Base-by-base conservation (phyloP, 306 rosid genomes). In the Sicyos baderoa region DNA sequence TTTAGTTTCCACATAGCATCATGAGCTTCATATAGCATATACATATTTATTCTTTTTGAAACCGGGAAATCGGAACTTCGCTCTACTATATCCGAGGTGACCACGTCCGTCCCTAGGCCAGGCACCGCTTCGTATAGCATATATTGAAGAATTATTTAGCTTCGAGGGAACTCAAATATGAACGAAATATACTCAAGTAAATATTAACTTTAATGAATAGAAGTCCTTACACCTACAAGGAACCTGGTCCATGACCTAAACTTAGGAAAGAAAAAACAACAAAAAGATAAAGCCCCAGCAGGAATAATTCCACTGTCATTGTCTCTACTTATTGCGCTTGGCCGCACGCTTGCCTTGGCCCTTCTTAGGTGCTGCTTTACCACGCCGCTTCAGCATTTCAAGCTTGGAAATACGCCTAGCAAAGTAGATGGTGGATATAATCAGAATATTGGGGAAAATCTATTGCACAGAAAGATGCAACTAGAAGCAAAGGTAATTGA, bases 341-440 rank as follows among this genome's bases (percentile, higher is more conserved):
- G 87, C 81, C 58, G 94, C 95, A 72, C 95, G 94, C 85, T 70
- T 85, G 73, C 97, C 97, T 37, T 88, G 88, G 64, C 96, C 96
- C 83, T 91, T 91, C 89, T 88, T 86, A n/a, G 94, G 96, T 40
- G 96, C 85, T 72, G 96, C 96, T 76, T 91, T 91, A 42, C 97
- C 94, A 21, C 97, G 89, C 45, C 96, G 96, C 86, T 85, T 91
- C 88, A 91, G 79, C 94, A 91, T 91, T 84, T 88, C 91, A 63
- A 91, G 96, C 79, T 82, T 91, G 18, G 89, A 81, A 76, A 85
- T 76, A 37, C 96, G 96, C 82, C 97, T 91, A 62, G 3, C 37
- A 72, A 45, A 73, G 75, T 57, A 68, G 60, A 75, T 72, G 59
- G 42, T 3, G 54, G 37, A 60, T 17, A 76, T 22, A 19, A 52